These are phyloP conservation scores for Penicillium cinerascens DNA, from an alignment of 495 filamentous ascomycete genomes.

Conservation along the genomic window DNA sequence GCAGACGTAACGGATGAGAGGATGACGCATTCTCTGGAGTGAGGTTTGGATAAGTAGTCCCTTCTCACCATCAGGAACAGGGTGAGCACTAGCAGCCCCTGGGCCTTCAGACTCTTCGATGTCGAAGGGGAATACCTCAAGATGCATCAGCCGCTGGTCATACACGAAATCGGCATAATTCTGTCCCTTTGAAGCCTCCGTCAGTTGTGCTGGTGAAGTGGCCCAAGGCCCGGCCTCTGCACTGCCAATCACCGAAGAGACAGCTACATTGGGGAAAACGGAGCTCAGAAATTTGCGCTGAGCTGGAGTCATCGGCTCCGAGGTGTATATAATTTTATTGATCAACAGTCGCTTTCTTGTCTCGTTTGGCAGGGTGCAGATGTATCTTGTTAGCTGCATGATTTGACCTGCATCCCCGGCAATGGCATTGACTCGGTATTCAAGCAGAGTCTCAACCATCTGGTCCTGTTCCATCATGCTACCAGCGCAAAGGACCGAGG, in stretches of 20 bases:
- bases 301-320: conserved; percentile 18
- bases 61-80: conserved; percentile 19
- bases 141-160: conserved; percentile 23
- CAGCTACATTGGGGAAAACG: conserved; percentile 12
- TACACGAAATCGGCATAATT: conserved; percentile 25
- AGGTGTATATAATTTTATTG: conserved; percentile 28
- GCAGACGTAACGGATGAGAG: conserved; percentile 35
- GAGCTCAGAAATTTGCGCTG: conserved; percentile 10
- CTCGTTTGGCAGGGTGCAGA: conserved; percentile 16
- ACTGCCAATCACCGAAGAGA: conserved; percentile 25
- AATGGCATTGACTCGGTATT: conserved; percentile 26
- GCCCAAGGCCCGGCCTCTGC: conserved; percentile 30
- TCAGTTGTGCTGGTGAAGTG: conserved; percentile 18
- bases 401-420: conserved; percentile 27
- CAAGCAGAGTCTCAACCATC: conserved; percentile 10
- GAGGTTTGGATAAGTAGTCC: conserved; percentile 37
- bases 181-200: background rate
- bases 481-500: conserved; percentile 26
- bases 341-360: conserved; percentile 4
- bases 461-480: conserved; percentile 14
- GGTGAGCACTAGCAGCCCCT: background rate
- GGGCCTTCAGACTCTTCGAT: background rate
- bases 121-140: conserved; percentile 28
- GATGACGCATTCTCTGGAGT: conserved; percentile 32
- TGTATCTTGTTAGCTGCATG: conserved; percentile 18